phyloP scores from a whole-genome alignment of 768 basidiomycete species.

The Lactifluus volemus region DNA sequence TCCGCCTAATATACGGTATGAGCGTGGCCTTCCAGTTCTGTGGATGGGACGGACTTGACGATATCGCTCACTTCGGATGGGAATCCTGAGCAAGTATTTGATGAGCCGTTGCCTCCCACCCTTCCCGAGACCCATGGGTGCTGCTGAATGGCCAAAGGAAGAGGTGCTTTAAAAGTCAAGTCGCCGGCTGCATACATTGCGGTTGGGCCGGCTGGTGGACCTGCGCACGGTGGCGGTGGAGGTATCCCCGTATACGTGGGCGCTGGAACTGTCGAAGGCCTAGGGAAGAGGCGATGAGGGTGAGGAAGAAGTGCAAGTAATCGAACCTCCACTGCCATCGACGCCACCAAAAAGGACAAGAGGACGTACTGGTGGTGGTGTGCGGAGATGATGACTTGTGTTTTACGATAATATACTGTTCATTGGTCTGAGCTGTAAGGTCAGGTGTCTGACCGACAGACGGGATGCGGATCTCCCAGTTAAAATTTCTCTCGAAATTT shows the following conservation, averaged over 20 bases:
- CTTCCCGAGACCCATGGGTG: slow-evolving; percentile 18
- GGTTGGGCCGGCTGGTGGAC: too few species aligned
- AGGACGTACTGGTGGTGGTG: too few species aligned
- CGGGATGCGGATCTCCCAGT: too few species aligned
- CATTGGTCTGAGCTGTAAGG: too few species aligned
- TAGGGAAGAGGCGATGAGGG: background rate
- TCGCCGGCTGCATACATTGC: background rate
- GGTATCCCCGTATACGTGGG: too few species aligned
- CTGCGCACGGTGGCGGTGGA: too few species aligned
- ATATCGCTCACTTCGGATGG: slow-evolving; percentile 19
- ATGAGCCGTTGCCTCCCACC: slow-evolving; percentile 11
- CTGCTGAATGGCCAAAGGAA: background rate
- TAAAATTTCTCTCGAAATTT: too few species aligned
- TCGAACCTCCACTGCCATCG: too few species aligned
- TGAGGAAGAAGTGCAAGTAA: too few species aligned
- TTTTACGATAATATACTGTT: too few species aligned
- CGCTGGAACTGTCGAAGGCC: background rate
- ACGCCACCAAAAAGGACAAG: background rate
- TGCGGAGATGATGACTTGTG: too few species aligned
- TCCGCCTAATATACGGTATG: background rate
- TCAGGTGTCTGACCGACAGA: too few species aligned
- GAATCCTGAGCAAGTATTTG: slow-evolving; percentile 10
- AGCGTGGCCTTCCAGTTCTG: slow-evolving; percentile 12
- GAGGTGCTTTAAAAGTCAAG: background rate
- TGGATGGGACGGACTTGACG: slow-evolving; percentile 19